Evolutionary conservation across 306 rosid species (phyloP).

Genomic region (Vigna angularis): DNA sequence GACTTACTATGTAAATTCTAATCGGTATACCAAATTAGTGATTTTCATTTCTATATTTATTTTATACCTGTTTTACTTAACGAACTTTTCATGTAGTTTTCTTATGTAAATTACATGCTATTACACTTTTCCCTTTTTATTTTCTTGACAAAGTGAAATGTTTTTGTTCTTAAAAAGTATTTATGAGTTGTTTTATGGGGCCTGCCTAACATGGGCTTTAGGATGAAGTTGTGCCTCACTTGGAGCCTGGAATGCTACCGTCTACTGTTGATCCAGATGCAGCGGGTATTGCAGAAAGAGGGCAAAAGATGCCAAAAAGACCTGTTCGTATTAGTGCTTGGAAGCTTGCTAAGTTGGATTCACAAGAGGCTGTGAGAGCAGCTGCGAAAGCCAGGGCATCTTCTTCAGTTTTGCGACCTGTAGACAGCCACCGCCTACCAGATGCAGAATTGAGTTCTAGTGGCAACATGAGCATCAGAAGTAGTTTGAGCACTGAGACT

Average conservation of each 20-base stretch:
- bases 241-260: constrained; percentile 98
- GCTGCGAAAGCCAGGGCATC: constrained; percentile 99
- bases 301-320: constrained; percentile 70
- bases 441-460: constrained; percentile 86
- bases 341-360: constrained; percentile 94
- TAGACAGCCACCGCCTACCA: constrained; percentile 66
- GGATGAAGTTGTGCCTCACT: constrained; percentile 98
- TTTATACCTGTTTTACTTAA: background rate
- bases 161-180: constrained; percentile 11
- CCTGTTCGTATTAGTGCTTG: constrained; percentile 92
- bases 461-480: constrained; percentile 85
- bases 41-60: background rate
- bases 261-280: constrained; percentile 98
- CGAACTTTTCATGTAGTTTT: background rate
- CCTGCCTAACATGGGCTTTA: constrained; percentile 51
- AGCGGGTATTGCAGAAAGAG: constrained; percentile 76
- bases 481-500: constrained; percentile 84
- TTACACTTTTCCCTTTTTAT: constrained; percentile 6
- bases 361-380: constrained; percentile 83
- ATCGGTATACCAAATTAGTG: background rate
- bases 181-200: constrained; percentile 31
- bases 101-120: background rate
- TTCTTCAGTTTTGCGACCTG: constrained; percentile 88
- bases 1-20: background rate
- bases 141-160: constrained; percentile 30